Evolutionary conservation across 306 rosid species (phyloP).

Genomic region (Vicia villosa): DNA sequence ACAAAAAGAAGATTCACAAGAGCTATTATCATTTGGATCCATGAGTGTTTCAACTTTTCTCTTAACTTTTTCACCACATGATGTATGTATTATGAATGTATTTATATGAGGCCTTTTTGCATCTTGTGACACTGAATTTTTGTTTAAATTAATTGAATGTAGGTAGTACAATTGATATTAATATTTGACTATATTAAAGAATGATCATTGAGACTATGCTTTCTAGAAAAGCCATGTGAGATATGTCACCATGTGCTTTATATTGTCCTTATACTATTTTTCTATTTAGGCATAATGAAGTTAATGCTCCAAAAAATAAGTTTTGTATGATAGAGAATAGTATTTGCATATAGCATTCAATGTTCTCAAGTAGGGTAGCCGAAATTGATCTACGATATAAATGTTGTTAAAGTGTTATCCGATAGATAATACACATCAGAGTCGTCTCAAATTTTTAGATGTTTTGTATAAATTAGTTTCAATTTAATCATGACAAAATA

Average conservation of each 20-base stretch:
- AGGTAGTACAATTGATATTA: neutral
- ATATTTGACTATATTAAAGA: constrained; percentile 25
- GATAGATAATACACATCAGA: too few relatives aligned
- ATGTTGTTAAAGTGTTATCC: too few relatives aligned
- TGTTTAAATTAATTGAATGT: constrained; percentile 30
- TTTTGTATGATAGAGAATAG: constrained; percentile 13
- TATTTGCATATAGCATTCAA: constrained; percentile 19
- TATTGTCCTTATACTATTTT: constrained; percentile 27
- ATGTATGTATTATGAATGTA: constrained; percentile 11
- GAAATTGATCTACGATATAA: too few relatives aligned
- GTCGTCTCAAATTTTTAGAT: too few relatives aligned
- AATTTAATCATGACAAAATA: too few relatives aligned
- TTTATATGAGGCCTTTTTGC: constrained; percentile 29
- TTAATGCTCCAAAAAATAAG: constrained; percentile 33
- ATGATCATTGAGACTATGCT: constrained; percentile 30
- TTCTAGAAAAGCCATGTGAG: constrained; percentile 54
- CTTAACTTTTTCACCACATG: constrained; percentile 29
- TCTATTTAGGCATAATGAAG: constrained; percentile 18
- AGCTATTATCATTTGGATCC: constrained; percentile 49
- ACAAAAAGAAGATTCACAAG: constrained; percentile 50
- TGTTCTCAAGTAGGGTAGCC: neutral
- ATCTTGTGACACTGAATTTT: neutral
- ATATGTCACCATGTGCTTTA: constrained; percentile 48
- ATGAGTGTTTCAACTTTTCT: constrained; percentile 48
- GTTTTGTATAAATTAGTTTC: too few relatives aligned